Evolutionary conservation across 2,329 filamentous ascomycete species (phyloP).

Genomic region (Colletotrichum paranaense): DNA sequence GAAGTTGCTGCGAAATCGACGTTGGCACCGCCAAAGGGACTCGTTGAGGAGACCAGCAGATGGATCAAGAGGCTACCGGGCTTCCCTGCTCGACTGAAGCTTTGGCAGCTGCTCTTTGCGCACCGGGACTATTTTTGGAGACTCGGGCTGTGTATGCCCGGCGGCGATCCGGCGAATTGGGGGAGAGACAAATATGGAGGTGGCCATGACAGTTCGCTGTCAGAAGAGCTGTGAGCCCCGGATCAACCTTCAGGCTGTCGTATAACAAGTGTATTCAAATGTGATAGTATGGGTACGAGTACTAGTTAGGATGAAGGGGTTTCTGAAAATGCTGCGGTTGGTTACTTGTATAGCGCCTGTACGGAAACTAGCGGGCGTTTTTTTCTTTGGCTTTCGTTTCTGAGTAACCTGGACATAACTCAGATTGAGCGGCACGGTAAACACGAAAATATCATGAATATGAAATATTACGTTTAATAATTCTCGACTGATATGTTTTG

Average conservation of each 20-base stretch:
- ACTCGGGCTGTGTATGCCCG: slow-evolving; percentile 87
- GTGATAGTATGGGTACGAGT: background rate
- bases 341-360: background rate
- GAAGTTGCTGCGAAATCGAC: background rate
- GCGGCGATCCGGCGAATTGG: slow-evolving; percentile 78
- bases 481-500: background rate
- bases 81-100: slow-evolving; percentile 71
- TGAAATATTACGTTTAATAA: background rate
- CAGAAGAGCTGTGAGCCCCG: slow-evolving; percentile 25
- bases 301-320: background rate
- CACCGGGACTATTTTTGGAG: slow-evolving; percentile 98
- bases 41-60: slow-evolving; percentile 11
- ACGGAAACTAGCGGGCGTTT: background rate
- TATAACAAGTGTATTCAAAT: background rate
- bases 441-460: background rate
- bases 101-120: slow-evolving; percentile 94
- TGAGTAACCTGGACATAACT: background rate
- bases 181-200: slow-evolving; percentile 56
- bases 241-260: background rate
- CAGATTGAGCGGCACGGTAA: background rate
- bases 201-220: slow-evolving; percentile 28
- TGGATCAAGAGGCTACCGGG: slow-evolving; percentile 61
- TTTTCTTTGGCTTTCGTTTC: background rate
- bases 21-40: background rate
- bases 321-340: background rate